Evolutionary conservation across 768 basidiomycete genomes (phyloP), one percentile per base, ranked within the genome.

Genomic region (Boletus rubescentipes): DNA sequence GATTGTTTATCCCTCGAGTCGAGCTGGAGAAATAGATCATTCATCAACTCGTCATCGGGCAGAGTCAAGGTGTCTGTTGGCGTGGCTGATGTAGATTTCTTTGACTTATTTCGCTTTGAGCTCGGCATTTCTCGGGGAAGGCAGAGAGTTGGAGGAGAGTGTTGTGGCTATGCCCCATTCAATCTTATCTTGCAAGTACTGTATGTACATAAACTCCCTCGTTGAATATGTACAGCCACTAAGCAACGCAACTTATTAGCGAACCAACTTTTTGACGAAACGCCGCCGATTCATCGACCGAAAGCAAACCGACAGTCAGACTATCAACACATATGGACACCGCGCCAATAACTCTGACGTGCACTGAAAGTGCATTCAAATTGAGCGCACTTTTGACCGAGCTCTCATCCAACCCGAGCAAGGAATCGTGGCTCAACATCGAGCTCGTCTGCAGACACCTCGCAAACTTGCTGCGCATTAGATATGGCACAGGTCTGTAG

Each of bases 21-120:
- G 26, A 95, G 82, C 67, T 91, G 86, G 8, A 84, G 79, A 43
- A 93, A 70, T 2, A 95, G 80, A 61, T 90, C 86, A 59, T 91
- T 80, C 74, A 93, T 76, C 43, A 93, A 76, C 10, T 79, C 80
- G 51, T 86, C 81, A 39, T 79, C 77, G 18, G 59, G 61, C 21
- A 70, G 59, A 41, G 65, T 62, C n/a, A 64, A 36, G 4, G 58
- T 15, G 14, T 49, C 41, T 23, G 64, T 39, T 14, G 59, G 49
- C 1, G 70, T 40, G 8, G 70, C 59, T 15, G 76, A 64, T 42
- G 73, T 23, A 21, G 62, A 54, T 66, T 84, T 82, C 72, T 82
- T 83, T 43, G 74, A 55, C 68, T 83, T 86, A 61, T 77, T 81
- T 66, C 73, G 77, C 68, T 84, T 90, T 53, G 78, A 75, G 23